Conservation (phyloP, 108 stramenopile species). For the Skeletonema menzelii region DNA sequence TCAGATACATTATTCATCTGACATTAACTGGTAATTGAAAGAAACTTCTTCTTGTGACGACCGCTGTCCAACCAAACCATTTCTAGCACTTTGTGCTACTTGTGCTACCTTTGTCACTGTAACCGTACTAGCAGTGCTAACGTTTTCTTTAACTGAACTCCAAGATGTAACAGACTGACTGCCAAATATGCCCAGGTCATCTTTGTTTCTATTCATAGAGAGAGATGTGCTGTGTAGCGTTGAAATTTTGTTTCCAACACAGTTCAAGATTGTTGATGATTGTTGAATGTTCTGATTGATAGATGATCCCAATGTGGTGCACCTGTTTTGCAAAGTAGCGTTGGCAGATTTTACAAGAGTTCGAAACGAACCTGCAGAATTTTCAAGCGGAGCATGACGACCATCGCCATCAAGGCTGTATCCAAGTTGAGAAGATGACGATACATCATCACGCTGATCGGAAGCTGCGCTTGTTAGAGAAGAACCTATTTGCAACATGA, state of each 20-base stretch:
- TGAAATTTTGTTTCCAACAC: background rate
- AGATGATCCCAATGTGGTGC: background rate
- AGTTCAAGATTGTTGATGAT: background rate
- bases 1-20: background rate
- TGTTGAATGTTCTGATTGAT: background rate
- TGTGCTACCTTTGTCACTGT: background rate
- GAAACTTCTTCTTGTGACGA: background rate
- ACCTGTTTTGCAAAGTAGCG: background rate
- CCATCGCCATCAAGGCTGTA: background rate
- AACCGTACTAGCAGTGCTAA: background rate
- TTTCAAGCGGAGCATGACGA: background rate
- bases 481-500: background rate
- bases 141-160: background rate
- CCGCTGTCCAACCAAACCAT: background rate
- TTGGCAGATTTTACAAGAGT: background rate
- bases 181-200: background rate
- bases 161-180: background rate
- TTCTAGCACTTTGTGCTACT: background rate
- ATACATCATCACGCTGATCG: background rate
- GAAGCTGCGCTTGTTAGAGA: background rate
- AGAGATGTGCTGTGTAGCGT: background rate
- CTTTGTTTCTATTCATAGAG: background rate
- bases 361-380: background rate
- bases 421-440: background rate
- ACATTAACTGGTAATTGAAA: constrained; percentile 6